Evolutionary conservation across 768 basidiomycete genomes (phyloP).

Genomic region (Suillus americanus): DNA sequence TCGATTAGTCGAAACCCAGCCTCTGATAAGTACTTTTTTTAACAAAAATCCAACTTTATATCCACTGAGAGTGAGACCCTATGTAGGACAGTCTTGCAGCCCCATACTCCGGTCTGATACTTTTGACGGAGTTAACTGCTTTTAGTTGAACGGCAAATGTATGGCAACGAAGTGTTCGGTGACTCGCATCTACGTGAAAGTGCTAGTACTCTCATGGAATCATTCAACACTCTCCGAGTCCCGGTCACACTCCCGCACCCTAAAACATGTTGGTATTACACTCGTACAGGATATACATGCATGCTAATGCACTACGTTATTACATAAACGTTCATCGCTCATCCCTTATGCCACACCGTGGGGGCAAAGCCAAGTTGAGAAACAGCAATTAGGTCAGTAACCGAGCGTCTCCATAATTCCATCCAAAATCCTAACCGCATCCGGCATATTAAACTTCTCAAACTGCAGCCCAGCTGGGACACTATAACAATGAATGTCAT

Average conservation of each 20-base stretch:
- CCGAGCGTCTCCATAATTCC: constrained; percentile 79
- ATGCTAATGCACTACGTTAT: constrained; percentile 3
- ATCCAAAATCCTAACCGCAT: constrained; percentile 80
- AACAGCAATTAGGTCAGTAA: constrained; percentile 40
- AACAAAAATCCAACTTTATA: too few relatives aligned
- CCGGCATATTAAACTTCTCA: constrained; percentile 93
- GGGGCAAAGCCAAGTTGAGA: not conserved
- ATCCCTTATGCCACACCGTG: not conserved
- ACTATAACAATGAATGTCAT: constrained; percentile 36
- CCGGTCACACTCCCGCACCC: not conserved
- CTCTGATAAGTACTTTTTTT: too few relatives aligned
- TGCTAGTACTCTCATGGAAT: too few relatives aligned
- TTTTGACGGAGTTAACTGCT: too few relatives aligned
- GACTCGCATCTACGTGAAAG: too few relatives aligned
- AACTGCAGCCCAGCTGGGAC: constrained; percentile 82
- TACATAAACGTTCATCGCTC: not conserved
- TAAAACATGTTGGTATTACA: not conserved
- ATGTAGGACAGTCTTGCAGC: too few relatives aligned
- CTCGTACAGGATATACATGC: not conserved
- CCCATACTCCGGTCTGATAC: too few relatives aligned
- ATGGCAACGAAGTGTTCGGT: too few relatives aligned
- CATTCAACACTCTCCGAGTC: too few relatives aligned
- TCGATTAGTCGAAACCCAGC: too few relatives aligned
- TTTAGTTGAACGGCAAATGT: too few relatives aligned
- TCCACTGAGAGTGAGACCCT: too few relatives aligned